phyloP scores from a whole-genome alignment of 805 yeast genomes.

The Metschnikowia gelsemii region DNA sequence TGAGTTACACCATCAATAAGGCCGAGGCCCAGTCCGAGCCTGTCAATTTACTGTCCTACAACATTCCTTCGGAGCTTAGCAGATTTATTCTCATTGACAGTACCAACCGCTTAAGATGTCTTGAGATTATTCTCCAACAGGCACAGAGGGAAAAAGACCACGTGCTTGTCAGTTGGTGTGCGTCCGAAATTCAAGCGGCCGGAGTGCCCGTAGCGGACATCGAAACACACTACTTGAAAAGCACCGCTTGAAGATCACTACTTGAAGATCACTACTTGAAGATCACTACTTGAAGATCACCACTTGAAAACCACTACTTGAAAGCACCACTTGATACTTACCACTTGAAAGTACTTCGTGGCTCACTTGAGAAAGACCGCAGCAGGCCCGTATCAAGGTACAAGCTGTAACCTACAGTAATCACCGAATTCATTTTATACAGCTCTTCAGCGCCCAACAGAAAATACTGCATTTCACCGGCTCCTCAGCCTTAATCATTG shows the following conservation, averaged over 20 bases:
- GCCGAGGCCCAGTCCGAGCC: slow-evolving; percentile 4
- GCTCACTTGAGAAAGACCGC: too few species aligned
- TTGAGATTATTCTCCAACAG: slow-evolving; percentile 23
- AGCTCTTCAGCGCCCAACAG: too few species aligned
- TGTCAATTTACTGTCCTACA: slow-evolving; percentile 23
- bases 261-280: background rate
- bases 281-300: background rate
- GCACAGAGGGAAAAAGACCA: slow-evolving; percentile 28
- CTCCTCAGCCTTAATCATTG: too few species aligned
- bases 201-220: slow-evolving; percentile 24
- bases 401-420: too few species aligned
- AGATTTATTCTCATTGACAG: slow-evolving; percentile 18
- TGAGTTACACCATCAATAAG: slow-evolving; percentile 11
- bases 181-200: slow-evolving; percentile 29
- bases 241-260: background rate
- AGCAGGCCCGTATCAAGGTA: too few species aligned
- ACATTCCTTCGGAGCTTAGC: slow-evolving; percentile 22
- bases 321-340: too few species aligned
- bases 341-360: too few species aligned
- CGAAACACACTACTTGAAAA: background rate
- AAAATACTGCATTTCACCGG: too few species aligned
- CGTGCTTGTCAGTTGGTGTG: slow-evolving; percentile 29
- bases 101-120: slow-evolving; percentile 20
- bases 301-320: too few species aligned
- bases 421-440: too few species aligned